Percentiles rank a stretch among this genome's conserved stretches.
phyloP scores from a whole-genome alignment of 2,329 filamentous ascomycete species.

The Aphanoascus verrucosus region DNA sequence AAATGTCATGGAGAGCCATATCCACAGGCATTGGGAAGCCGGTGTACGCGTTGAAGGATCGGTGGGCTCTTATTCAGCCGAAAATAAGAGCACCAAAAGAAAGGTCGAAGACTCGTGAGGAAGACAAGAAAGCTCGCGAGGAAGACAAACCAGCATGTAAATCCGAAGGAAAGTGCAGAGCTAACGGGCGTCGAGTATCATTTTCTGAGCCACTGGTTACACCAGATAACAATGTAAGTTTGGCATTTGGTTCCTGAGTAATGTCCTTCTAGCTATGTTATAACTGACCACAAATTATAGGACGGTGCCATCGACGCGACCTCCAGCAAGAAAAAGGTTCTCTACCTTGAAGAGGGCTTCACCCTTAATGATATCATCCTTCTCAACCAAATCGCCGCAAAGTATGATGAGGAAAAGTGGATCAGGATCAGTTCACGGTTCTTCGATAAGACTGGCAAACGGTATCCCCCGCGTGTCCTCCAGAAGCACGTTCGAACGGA shows the following conservation, averaged over 20 bases:
- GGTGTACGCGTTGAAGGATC: conserved; percentile 20
- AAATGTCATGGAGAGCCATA: conserved; percentile 20
- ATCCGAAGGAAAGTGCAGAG: neutral
- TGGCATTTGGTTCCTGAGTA: too few relatives aligned
- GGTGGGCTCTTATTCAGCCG: conserved; percentile 17
- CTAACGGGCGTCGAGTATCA: conserved; percentile 8
- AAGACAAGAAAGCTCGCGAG: conserved; percentile 9
- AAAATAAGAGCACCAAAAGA: conserved; percentile 2
- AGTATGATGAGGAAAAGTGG: conserved; percentile 39
- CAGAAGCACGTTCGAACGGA: conserved; percentile 16
- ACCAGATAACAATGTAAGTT: conserved; percentile 1
- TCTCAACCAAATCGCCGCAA: conserved; percentile 36
- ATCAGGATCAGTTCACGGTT: conserved; percentile 39
- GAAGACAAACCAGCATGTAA: conserved; percentile 3
- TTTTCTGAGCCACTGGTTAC: conserved; percentile 13
- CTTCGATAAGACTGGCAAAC: conserved; percentile 40
- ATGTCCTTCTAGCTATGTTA: neutral
- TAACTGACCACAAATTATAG: conserved; percentile 1
- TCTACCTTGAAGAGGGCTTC: conserved; percentile 23
- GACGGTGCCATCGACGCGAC: neutral
- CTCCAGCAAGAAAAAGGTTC: conserved; percentile 12
- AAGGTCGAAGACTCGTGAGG: conserved; percentile 6
- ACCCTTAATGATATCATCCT: conserved; percentile 23
- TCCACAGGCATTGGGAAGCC: conserved; percentile 19
- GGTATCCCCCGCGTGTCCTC: conserved; percentile 33